A percentile compares a stretch with the other conserved stretches of the same genome.
Evolutionary conservation across 116 monocot genomes (phyloP).

Genomic region (Posidonia oceanica): DNA sequence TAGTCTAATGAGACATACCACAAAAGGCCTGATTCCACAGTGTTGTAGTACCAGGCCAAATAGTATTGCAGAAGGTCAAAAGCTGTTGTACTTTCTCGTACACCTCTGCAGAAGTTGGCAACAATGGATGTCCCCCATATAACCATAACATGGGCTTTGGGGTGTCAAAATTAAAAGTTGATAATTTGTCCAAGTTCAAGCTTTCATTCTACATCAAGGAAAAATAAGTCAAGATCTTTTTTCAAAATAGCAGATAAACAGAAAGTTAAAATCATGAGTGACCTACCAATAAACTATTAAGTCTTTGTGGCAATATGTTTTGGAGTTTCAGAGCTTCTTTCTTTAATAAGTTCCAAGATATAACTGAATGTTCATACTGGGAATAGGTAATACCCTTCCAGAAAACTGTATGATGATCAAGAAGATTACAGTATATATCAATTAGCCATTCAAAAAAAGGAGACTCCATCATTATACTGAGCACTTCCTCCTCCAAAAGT

Average conservation of each 20-base stretch:
- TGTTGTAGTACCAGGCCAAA: constrained; percentile 37
- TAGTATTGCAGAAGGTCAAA: constrained; percentile 21
- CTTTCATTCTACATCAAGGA: constrained; percentile 25
- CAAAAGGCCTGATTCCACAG: background rate
- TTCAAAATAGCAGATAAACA: background rate
- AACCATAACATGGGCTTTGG: constrained; percentile 55
- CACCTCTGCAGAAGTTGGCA: constrained; percentile 41
- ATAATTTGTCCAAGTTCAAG: constrained; percentile 20
- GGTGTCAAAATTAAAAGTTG: constrained; percentile 17
- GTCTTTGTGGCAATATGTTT: constrained; percentile 28
- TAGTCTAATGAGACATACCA: constrained; percentile 2
- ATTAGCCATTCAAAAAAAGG: constrained; percentile 17
- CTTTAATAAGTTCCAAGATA: constrained; percentile 54
- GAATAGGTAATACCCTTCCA: constrained; percentile 44
- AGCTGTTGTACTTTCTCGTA: constrained; percentile 49
- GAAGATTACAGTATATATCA: constrained; percentile 32
- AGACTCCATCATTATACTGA: constrained; percentile 32
- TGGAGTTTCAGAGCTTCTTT: constrained; percentile 55
- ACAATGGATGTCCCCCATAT: constrained; percentile 71
- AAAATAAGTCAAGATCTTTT: background rate
- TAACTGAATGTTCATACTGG: constrained; percentile 22
- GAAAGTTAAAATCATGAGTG: background rate
- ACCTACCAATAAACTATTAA: constrained; percentile 39
- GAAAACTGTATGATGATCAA: constrained; percentile 67
- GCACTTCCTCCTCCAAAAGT: constrained; percentile 48